A percentile compares a stretch with the other conserved stretches of the same genome.
These are phyloP conservation scores for Cinnamomum chago DNA, from an alignment of 164 flowering plant species.

Conservation along the genomic window DNA sequence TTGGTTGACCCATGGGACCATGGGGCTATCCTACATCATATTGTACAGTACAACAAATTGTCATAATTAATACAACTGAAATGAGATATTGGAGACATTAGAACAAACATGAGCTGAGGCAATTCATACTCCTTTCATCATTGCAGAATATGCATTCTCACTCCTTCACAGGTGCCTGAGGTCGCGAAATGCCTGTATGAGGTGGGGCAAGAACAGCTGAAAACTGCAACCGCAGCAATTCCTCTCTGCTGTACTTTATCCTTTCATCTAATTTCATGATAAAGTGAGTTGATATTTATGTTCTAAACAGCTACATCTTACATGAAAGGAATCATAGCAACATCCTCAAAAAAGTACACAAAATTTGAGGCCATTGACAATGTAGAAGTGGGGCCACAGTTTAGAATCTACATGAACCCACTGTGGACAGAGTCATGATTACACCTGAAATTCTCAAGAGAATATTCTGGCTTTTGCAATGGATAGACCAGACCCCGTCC, in stretches of 20 bases:
- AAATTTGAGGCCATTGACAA: neutral
- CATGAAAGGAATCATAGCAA: neutral
- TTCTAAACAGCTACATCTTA: neutral
- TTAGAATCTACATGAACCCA: neutral
- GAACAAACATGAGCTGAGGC: no score
- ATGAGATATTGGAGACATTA: no score
- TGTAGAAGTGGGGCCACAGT: neutral
- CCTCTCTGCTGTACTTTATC: slow-evolving; percentile 66
- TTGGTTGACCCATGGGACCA: no score
- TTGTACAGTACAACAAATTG: no score
- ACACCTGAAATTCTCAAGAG: neutral
- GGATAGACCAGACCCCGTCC: neutral
- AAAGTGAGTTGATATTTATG: neutral
- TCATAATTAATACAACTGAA: no score
- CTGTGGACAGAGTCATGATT: neutral
- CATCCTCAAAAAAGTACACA: neutral
- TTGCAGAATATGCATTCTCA: neutral
- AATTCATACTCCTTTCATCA: no score
- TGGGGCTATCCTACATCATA: no score
- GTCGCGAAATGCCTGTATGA: slow-evolving; percentile 6
- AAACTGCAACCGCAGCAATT: slow-evolving; percentile 54
- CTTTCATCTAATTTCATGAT: slow-evolving; percentile 64
- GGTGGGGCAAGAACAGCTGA: slow-evolving; percentile 20
- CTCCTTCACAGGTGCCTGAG: slow-evolving; percentile 6
- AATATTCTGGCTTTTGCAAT: neutral